Percentiles rank a stretch among this genome's conserved stretches.
Evolutionary conservation across 805 yeast species (phyloP).

Genomic region (Candida caryicola): DNA sequence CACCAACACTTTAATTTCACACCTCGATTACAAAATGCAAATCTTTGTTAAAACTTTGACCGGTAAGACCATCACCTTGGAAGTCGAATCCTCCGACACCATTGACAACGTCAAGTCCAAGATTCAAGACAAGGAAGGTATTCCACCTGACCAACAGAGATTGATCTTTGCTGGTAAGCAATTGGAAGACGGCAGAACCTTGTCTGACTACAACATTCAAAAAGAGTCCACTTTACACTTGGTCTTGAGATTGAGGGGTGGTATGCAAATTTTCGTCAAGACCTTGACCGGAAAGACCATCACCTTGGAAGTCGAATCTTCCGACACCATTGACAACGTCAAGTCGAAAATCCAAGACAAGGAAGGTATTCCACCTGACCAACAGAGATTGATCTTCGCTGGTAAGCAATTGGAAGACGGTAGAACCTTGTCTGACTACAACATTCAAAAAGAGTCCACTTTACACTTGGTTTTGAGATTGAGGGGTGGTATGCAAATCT

Average conservation of each 20-base stretch:
- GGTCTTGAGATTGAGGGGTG: constrained; percentile 96
- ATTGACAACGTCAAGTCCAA: constrained; percentile 98
- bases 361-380: constrained; percentile 99
- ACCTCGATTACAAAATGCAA: constrained; percentile 81
- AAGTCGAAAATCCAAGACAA: constrained; percentile 98
- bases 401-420: constrained; percentile 99
- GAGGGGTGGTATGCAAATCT: constrained; percentile 67
- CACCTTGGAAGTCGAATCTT: constrained; percentile 97
- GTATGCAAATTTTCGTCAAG: constrained; percentile 97
- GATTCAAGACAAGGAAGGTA: constrained; percentile 99
- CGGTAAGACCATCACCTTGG: constrained; percentile 98
- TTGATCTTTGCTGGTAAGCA: constrained; percentile 99
- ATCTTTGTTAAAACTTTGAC: constrained; percentile 99
- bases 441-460: constrained; percentile 99
- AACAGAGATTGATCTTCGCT: constrained; percentile 98
- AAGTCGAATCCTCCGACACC: constrained; percentile 98
- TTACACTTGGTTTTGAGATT: constrained; percentile 94
- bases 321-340: constrained; percentile 98
- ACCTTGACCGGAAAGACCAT: constrained; percentile 99
- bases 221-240: constrained; percentile 97
- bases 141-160: constrained; percentile 99
- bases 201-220: constrained; percentile 99
- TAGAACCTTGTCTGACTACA: constrained; percentile 98
- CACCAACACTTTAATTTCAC: too few relatives aligned
- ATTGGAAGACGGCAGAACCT: constrained; percentile 98